A percentile compares a stretch with the other conserved stretches of the same genome.
These are phyloP conservation scores for Bruguiera parviflora DNA, from an alignment of 345 rosid genomes.

Conservation along the genomic window DNA sequence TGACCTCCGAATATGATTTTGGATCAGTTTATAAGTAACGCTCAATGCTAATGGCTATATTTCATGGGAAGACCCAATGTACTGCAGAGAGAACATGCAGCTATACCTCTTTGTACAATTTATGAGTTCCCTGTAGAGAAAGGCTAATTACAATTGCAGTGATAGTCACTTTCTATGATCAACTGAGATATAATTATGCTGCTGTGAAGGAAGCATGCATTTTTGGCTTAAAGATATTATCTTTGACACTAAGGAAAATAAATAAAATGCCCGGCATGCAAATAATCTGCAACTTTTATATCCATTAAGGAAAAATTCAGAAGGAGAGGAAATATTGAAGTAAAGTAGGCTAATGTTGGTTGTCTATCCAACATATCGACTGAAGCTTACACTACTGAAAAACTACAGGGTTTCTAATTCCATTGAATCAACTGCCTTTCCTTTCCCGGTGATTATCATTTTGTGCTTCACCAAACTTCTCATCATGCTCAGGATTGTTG, in stretches of 20 bases:
- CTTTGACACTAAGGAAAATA: neutral
- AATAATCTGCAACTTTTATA: neutral
- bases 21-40: neutral
- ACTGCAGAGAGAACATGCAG: neutral
- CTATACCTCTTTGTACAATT: slow-evolving; percentile 9
- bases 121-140: slow-evolving; percentile 5
- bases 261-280: slow-evolving; percentile 4
- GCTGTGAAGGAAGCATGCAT: too few relatives aligned
- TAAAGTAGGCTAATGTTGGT: neutral
- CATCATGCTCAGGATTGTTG: neutral
- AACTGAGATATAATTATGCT: too few relatives aligned
- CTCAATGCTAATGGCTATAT: slow-evolving; percentile 10
- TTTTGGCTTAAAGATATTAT: neutral
- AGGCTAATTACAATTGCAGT: neutral
- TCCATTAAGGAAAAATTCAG: neutral
- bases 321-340: neutral
- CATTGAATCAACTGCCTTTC: neutral
- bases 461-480: neutral
- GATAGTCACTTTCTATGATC: neutral
- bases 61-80: slow-evolving; percentile 11
- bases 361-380: neutral
- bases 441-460: neutral
- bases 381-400: neutral
- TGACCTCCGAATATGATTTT: slow-evolving; percentile 8
- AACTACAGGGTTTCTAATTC: neutral